These are phyloP conservation scores for Backusella parvicylindrica DNA, from an alignment of 192 early-diverging fungal species.

Conservation along the genomic window DNA sequence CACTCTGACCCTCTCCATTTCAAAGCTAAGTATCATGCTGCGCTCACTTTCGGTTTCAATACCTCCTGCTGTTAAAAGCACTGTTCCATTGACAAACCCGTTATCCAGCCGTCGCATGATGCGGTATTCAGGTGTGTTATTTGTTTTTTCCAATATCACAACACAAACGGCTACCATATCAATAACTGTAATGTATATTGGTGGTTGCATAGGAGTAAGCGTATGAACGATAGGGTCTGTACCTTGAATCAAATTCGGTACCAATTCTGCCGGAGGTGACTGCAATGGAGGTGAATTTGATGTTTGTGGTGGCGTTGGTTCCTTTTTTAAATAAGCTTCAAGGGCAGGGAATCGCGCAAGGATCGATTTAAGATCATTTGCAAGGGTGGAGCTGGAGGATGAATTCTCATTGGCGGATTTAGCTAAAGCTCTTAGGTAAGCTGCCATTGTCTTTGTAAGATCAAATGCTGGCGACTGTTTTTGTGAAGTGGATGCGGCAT, in stretches of 20 bases:
- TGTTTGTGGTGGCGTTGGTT: slow-evolving; percentile 7
- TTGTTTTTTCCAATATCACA: slow-evolving; percentile 28
- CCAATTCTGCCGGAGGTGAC: neutral
- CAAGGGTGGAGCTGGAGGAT: neutral
- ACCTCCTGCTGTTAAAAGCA: slow-evolving; percentile 83
- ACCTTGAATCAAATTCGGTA: neutral
- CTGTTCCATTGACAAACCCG: slow-evolving; percentile 83
- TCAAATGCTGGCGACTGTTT: slow-evolving; percentile 21
- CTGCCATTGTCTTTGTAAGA: slow-evolving; percentile 12
- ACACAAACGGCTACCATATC: slow-evolving; percentile 49
- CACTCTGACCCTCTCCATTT: slow-evolving; percentile 72
- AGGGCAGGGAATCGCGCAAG: slow-evolving; percentile 19
- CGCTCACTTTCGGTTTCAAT: slow-evolving; percentile 80
- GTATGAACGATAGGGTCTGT: slow-evolving; percentile 6
- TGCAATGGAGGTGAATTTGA: neutral
- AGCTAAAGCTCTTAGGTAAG: slow-evolving; percentile 18
- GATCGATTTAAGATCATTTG: slow-evolving; percentile 23
- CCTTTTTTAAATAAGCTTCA: slow-evolving; percentile 30
- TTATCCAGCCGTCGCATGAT: slow-evolving; percentile 81
- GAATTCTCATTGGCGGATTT: slow-evolving; percentile 11
- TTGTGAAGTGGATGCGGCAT: slow-evolving; percentile 12
- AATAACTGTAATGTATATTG: slow-evolving; percentile 50
- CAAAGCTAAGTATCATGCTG: slow-evolving; percentile 82
- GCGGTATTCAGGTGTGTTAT: slow-evolving; percentile 51
- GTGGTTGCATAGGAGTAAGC: slow-evolving; percentile 25